Conservation (phyloP, 1,139 yeast genomes). For the Lizanozyma gosingica region DNA sequence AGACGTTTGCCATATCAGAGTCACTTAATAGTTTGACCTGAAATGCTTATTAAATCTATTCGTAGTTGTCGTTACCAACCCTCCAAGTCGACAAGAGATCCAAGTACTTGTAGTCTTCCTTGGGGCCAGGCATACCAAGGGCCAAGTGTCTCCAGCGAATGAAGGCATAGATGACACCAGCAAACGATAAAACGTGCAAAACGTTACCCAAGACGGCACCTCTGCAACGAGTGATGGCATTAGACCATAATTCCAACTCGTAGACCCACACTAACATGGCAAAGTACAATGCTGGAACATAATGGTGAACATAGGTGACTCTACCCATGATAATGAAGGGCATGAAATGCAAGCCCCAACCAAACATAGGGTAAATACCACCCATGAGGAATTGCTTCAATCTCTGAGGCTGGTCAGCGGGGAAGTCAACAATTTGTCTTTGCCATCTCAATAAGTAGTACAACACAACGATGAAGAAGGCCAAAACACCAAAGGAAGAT, state of each 20-base stretch:
- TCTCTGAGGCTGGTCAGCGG: constrained; percentile 19
- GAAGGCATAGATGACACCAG: constrained; percentile 57
- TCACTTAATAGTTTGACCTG: no score
- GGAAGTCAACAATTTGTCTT: constrained; percentile 75
- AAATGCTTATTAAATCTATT: no score
- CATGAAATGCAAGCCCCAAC: constrained; percentile 88
- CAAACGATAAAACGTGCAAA: constrained; percentile 39
- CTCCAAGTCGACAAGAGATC: constrained; percentile 75
- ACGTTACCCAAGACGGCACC: constrained; percentile 23
- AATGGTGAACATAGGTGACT: constrained; percentile 95
- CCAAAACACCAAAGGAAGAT: constrained; percentile 61
- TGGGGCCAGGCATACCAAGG: constrained; percentile 87
- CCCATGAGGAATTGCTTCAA: constrained; percentile 49
- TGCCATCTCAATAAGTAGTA: constrained; percentile 81
- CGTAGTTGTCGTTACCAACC: constrained; percentile 30
- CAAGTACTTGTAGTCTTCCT: constrained; percentile 57
- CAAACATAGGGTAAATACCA: constrained; percentile 83
- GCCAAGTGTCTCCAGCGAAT: constrained; percentile 68
- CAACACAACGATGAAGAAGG: constrained; percentile 49
- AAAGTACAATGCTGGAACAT: constrained; percentile 92
- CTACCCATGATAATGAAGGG: constrained; percentile 95
- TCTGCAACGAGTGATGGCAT: constrained; percentile 35
- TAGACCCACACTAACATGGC: constrained; percentile 80
- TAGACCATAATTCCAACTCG: constrained; percentile 47
- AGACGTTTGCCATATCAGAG: no score